phyloP scores from a whole-genome alignment of 768 basidiomycete genomes.

The Lactifluus rugatus region DNA sequence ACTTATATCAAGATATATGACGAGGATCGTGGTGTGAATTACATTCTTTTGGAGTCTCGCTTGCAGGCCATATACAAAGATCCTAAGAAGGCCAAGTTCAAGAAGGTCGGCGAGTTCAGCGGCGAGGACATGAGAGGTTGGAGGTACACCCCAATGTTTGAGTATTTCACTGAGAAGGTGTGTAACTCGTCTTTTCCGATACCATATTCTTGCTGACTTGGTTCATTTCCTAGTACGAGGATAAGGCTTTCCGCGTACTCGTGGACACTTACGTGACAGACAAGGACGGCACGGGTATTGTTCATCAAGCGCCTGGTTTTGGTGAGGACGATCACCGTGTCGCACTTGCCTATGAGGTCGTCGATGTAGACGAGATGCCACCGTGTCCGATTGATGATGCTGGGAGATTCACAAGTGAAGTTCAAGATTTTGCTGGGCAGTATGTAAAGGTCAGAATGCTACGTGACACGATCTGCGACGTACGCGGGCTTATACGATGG shows the following conservation, averaged over 20 bases:
- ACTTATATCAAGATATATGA: conserved; percentile 97
- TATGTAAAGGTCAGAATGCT: conserved; percentile 68
- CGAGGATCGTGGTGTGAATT: conserved; percentile 73
- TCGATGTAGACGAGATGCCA: conserved; percentile 85
- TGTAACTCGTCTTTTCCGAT: conserved; percentile 13
- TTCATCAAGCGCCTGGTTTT: conserved; percentile 96
- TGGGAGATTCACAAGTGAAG: conserved; percentile 80
- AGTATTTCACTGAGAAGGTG: conserved; percentile 94
- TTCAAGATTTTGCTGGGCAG: conserved; percentile 80
- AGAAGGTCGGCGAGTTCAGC: conserved; percentile 79
- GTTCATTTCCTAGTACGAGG: conserved; percentile 60
- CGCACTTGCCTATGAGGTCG: conserved; percentile 70
- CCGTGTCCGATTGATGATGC: conserved; percentile 92
- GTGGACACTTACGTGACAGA: conserved; percentile 90
- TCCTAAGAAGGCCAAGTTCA: conserved; percentile 93
- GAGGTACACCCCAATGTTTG: conserved; percentile 91
- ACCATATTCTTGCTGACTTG: neutral
- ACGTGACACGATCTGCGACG: neutral
- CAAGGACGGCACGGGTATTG: conserved; percentile 92
- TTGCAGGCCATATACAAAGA: conserved; percentile 90
- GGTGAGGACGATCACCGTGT: conserved; percentile 99
- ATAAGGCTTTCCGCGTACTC: conserved; percentile 82
- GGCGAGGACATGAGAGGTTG: conserved; percentile 93
- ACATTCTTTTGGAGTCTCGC: conserved; percentile 83
- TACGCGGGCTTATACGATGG: neutral